phyloP scores from a whole-genome alignment of 176 grass and related monocot species.

The Urochloa ruziziensis region DNA sequence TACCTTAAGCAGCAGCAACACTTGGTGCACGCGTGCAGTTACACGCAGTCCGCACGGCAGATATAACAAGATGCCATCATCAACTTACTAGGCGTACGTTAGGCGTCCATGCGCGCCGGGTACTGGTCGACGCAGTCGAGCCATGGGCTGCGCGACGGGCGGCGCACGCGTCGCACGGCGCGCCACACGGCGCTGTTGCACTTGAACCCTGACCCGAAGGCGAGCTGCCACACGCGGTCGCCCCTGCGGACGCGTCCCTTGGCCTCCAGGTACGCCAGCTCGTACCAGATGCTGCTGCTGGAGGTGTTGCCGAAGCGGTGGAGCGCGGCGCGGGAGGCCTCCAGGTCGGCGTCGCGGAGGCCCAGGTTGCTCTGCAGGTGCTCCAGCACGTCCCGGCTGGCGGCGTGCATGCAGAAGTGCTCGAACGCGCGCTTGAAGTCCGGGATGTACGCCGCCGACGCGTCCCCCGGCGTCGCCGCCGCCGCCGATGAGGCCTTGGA shows the following conservation, averaged over 20 bases:
- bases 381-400: conserved; percentile 91
- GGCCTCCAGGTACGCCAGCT: conserved; percentile 90
- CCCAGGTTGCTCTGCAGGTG: conserved; percentile 89
- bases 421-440: conserved; percentile 98
- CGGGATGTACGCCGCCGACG: conserved; percentile 68
- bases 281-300: conserved; percentile 98
- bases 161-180: conserved; percentile 66
- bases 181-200: conserved; percentile 98
- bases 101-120: conserved; percentile 46
- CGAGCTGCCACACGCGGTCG: conserved; percentile 98
- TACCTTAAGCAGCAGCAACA: not conserved
- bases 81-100: conserved; percentile 23
- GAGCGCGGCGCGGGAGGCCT: conserved; percentile 86
- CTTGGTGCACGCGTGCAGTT: not conserved
- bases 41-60: too few species aligned
- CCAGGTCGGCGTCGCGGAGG: conserved; percentile 62
- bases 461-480: not conserved
- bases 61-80: not conserved
- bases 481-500: conserved; percentile 38
- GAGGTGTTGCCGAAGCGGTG: conserved; percentile 98
- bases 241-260: conserved; percentile 80
- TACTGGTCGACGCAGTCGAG: conserved; percentile 78
- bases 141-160: conserved; percentile 76
- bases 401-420: conserved; percentile 98
- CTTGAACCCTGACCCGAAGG: conserved; percentile 98